A percentile compares a stretch with the other conserved stretches of the same genome.
Evolutionary conservation across 2,329 filamentous ascomycete species (phyloP).

Genomic region (Berkeleyomyces basicola): DNA sequence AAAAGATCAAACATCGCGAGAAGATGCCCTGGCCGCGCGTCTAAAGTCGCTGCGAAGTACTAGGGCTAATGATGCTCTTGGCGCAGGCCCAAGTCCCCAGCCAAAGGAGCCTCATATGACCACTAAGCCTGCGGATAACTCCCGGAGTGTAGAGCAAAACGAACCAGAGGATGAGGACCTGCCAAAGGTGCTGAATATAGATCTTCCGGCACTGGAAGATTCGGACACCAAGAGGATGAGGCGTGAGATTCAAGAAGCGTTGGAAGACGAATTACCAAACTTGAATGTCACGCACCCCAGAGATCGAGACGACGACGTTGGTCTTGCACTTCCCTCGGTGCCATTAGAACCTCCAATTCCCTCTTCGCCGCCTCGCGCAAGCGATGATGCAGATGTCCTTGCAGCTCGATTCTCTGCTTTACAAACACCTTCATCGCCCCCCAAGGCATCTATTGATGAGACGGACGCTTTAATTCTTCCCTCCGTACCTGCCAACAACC

Average conservation of each 20-base stretch:
- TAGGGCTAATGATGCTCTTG: not conserved
- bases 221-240: constrained; percentile 36
- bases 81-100: not conserved
- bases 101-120: not conserved
- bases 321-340: constrained; percentile 24
- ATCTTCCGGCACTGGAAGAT: constrained; percentile 22
- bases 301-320: constrained; percentile 10
- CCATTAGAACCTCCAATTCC: constrained; percentile 23
- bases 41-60: constrained; percentile 31
- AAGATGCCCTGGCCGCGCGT: constrained; percentile 35
- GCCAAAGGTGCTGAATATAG: not conserved
- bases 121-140: not conserved
- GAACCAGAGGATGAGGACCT: not conserved
- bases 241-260: constrained; percentile 27
- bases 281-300: constrained; percentile 1
- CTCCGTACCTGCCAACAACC: constrained; percentile 33
- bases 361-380: constrained; percentile 17
- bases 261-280: constrained; percentile 20
- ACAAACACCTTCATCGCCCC: constrained; percentile 21
- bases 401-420: constrained; percentile 36
- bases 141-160: not conserved
- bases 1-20: constrained; percentile 24
- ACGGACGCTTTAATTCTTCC: constrained; percentile 18
- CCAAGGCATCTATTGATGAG: constrained; percentile 16
- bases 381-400: constrained; percentile 28